A percentile compares a stretch with the other conserved stretches of the same genome.
Evolutionary conservation across 805 yeast genomes (phyloP).

Genomic region (Candida caryicola): DNA sequence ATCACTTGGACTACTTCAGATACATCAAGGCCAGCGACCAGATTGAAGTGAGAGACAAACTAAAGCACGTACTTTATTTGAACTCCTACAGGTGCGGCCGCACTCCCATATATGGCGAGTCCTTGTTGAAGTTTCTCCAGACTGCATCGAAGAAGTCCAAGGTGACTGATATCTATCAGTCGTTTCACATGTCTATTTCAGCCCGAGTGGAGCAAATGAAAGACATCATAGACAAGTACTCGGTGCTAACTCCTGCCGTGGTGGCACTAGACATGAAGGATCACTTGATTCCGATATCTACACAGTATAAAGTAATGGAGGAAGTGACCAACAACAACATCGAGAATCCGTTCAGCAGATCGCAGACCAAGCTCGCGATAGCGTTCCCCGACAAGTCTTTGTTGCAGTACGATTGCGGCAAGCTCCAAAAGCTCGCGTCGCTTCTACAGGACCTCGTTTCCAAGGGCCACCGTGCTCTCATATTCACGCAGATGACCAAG

Average conservation of each 20-base stretch:
- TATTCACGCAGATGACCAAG: conserved; percentile 97
- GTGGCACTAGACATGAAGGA: conserved; percentile 72
- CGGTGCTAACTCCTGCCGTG: conserved; percentile 85
- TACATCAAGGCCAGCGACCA: conserved; percentile 53
- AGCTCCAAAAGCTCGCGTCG: conserved; percentile 78
- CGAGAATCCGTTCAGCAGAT: conserved; percentile 62
- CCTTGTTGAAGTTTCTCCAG: conserved; percentile 45
- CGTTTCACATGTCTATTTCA: conserved; percentile 24
- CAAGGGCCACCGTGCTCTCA: conserved; percentile 89
- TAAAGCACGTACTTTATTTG: conserved; percentile 57
- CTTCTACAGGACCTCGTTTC: conserved; percentile 74
- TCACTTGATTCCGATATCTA: conserved; percentile 41
- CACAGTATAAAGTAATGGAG: conserved; percentile 29
- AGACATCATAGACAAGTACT: conserved; percentile 65
- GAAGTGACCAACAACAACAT: conserved; percentile 39
- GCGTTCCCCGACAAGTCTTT: conserved; percentile 95
- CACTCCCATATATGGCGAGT: conserved; percentile 66
- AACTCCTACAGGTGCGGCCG: conserved; percentile 64
- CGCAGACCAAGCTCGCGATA: conserved; percentile 83
- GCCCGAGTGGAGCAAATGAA: conserved; percentile 35
- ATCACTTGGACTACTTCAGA: conserved; percentile 58
- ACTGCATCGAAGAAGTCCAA: conserved; percentile 8
- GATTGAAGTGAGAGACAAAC: conserved; percentile 46
- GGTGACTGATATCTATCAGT: conserved; percentile 13
- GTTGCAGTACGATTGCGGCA: conserved; percentile 95